Base-by-base conservation (phyloP, 2,329 filamentous ascomycete species). In the Immersiporthe knoxdaviesiana region DNA sequence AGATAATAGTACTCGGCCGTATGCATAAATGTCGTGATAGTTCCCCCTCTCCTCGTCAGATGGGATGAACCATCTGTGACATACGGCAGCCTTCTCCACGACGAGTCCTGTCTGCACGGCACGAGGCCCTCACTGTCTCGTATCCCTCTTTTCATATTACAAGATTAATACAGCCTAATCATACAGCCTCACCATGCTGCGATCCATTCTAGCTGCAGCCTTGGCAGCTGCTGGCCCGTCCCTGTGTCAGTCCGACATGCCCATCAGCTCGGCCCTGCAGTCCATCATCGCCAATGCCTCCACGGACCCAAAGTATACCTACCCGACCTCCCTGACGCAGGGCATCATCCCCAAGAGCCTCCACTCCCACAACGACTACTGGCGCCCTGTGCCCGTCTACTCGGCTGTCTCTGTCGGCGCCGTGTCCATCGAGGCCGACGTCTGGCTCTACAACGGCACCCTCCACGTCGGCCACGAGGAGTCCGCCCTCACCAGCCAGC, bases 301-400 rank as follows among this genome's bases (percentile, higher is more conserved):
- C 27, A 67, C 61, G 10, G 64, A 67, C 21, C 69, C 67, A 69
- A 74, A 85, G 24, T 77, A 79, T 3, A 81, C 79, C 76, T 84
- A 85, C 66, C 83, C 85, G 1, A 82, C 84, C 1, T 82, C 85
- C 68, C 84, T 88, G 72, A 85, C 85, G 8, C 80, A 82, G n/a
- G 84, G 85, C 63, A 80, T 88, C 24, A 75, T 80, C 1, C 87
- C 88, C 0, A 83, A 89, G 39, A 80, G 81, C 1, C 90, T 88
- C 71, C 89, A 91, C 76, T 90, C 87, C 1, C 90, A 92, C 75
- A 91, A 92, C 72, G 90, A 92, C 77, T 92, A 92, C 77, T 90
- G 88, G 88, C 84, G 88, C 41, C 81, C 81, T n/a, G 81, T 85
- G 0, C 89, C 90, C 0, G 81, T 93, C 7, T 89, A 86, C 72